Conservation (phyloP, 2,329 filamentous ascomycete species). For the Lasiodiplodia sp. region DNA sequence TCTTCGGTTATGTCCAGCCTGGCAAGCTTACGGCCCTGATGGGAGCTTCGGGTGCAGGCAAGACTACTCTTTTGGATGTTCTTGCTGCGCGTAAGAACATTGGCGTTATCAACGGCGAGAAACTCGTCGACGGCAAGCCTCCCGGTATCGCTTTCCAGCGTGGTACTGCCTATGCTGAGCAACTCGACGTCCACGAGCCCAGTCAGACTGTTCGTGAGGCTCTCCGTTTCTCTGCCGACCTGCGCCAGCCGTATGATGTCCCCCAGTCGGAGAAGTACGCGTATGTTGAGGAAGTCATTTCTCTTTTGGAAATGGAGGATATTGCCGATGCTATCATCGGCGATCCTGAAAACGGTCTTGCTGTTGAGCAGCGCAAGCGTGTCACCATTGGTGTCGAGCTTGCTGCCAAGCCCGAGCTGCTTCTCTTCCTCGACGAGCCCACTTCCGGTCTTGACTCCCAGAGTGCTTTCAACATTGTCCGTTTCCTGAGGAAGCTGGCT, state of each 20-base stretch:
- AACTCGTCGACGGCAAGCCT: conserved; percentile 66
- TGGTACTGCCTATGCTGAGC: conserved; percentile 70
- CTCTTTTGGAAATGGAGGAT: conserved; percentile 70
- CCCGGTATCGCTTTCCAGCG: conserved; percentile 69
- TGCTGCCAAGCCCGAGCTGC: conserved; percentile 71
- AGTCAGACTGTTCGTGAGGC: conserved; percentile 71
- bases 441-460: conserved; percentile 77
- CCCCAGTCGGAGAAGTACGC: conserved; percentile 67
- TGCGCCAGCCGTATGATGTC: conserved; percentile 67
- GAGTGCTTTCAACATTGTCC: conserved; percentile 77
- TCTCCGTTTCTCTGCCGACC: conserved; percentile 69
- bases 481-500: conserved; percentile 78
- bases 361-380: conserved; percentile 72
- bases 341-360: conserved; percentile 64
- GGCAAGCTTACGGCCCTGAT: conserved; percentile 82
- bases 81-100: conserved; percentile 71
- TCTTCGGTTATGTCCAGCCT: conserved; percentile 81
- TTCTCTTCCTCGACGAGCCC: conserved; percentile 81
- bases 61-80: conserved; percentile 84
- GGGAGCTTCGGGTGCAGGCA: conserved; percentile 80
- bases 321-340: conserved; percentile 72
- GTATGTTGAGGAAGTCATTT: conserved; percentile 71
- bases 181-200: conserved; percentile 69
- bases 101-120: conserved; percentile 68
- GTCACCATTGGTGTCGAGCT: conserved; percentile 70